Percentiles rank a stretch among this genome's conserved stretches.
phyloP scores from a whole-genome alignment of 73 alveolate genomes.

The Symbiodinium pilosum region DNA sequence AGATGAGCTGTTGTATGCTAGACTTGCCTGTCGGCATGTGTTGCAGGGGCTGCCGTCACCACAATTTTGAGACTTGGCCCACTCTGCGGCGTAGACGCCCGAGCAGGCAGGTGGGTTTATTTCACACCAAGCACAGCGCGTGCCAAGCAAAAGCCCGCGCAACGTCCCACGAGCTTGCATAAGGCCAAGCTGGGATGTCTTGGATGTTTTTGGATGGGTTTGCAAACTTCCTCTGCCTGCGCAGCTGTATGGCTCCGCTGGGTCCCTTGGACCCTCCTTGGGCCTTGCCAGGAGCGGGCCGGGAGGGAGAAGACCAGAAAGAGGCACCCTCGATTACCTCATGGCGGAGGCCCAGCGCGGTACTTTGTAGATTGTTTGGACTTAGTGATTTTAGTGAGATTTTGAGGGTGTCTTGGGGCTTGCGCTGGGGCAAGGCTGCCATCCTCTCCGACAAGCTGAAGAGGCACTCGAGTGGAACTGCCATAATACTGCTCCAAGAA shows the following conservation, averaged over 20 bases:
- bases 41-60: too few species aligned
- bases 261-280: not conserved
- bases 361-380: too few species aligned
- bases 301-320: too few species aligned
- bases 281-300: not conserved
- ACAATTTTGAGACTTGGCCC: too few species aligned
- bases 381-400: too few species aligned
- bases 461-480: conserved; percentile 19
- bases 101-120: not conserved
- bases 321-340: not conserved
- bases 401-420: not conserved
- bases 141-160: not conserved
- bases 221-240: too few species aligned
- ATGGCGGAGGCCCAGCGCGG: too few species aligned
- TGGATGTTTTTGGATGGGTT: not conserved
- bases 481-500: too few species aligned
- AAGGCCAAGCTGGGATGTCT: not conserved
- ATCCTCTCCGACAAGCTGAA: conserved; percentile 71
- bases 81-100: not conserved
- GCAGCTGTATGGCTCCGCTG: not conserved
- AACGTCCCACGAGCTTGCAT: not conserved
- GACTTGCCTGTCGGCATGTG: too few species aligned
- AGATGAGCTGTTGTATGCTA: too few species aligned
- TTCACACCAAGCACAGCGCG: conserved; percentile 12
- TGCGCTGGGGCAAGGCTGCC: conserved; percentile 33